Base-by-base conservation (phyloP, 1,284 basidiomycete genomes). In the Trichosporon coremiiforme region DNA sequence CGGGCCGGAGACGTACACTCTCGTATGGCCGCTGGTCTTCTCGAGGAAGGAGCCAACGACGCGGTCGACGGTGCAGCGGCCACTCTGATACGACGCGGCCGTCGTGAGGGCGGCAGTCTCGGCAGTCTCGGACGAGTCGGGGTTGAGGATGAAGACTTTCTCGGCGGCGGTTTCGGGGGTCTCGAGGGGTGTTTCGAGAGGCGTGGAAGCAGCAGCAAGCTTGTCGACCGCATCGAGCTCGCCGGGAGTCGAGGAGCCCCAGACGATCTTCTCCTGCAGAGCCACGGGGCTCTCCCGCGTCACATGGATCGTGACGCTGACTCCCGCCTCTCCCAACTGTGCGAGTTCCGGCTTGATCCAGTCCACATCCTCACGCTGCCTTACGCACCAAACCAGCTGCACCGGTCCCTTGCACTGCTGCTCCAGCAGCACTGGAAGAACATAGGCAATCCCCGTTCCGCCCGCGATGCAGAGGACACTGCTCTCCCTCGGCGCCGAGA, bases 391-490 rank as follows among this genome's bases (percentile, higher is more conserved):
- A 33, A 78, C 57, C 63, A 79, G 71, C 53, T 76, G 68, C 29
- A 77, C 65, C 29, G 71, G 50, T 4, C 50, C 70, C 29, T n/a
- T 65, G 66, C 35, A 55, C 13, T 45, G 65, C 20, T 57, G 72
- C 64, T 67, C 64, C 7, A 79, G 68, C 10, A 78, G 68, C 4
- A 78, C 74, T 6, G 78, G 77, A 20, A 79, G 70, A 41, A 78
- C 78, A 29, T 75, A 79, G 1, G 75, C 74, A 60, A 79, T 77
- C 7, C 78, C 78, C 0, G 78, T 79, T 0, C 78, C 78, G 20
- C 78, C 78, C 0, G 78, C 76, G 15, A 79, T 70, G 64, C 73
- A 75, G n/a, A 78, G 72, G n/a, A 79, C 88, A 64, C 76, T 76
- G 33, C 70, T 68, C 2, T 50, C 38, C 25, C 72, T 22, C 38